Percentiles rank a stretch among this genome's conserved stretches.
These are phyloP conservation scores for Fusarium clavum DNA, from an alignment of 2,329 filamentous ascomycete genomes.

Conservation along the genomic window DNA sequence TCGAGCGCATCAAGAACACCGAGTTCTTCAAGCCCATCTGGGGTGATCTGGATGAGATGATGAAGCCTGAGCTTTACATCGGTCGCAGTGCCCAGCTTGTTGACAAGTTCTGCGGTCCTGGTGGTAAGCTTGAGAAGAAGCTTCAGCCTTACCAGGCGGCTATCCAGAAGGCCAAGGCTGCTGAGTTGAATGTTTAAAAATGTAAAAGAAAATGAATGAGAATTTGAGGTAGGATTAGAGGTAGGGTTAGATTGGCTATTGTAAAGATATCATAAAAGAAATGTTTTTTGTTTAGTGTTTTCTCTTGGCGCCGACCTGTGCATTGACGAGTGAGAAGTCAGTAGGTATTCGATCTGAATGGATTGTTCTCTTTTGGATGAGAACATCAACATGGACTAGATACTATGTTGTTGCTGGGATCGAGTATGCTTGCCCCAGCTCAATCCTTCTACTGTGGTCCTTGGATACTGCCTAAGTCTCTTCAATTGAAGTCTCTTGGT, in stretches of 20 bases:
- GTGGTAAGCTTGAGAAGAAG: conserved; percentile 28
- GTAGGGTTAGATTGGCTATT: neutral
- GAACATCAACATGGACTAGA: too few species aligned
- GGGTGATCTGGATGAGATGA: conserved; percentile 34
- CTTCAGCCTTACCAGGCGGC: conserved; percentile 24
- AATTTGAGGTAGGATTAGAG: neutral
- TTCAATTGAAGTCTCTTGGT: too few species aligned
- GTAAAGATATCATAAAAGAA: neutral
- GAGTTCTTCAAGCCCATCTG: conserved; percentile 39
- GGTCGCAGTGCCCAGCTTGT: conserved; percentile 31
- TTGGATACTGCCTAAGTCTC: too few species aligned
- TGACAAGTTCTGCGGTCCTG: conserved; percentile 26
- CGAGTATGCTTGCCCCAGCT: too few species aligned
- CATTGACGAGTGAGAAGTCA: too few species aligned
- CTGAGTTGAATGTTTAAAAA: conserved; percentile 24
- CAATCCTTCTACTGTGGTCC: too few species aligned
- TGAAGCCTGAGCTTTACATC: conserved; percentile 30
- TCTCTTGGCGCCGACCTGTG: too few species aligned
- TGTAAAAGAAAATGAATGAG: neutral
- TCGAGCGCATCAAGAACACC: conserved; percentile 33
- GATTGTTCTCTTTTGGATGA: too few species aligned
- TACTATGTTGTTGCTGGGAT: too few species aligned
- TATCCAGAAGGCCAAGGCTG: conserved; percentile 27
- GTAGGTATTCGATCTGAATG: too few species aligned
- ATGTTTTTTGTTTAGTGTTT: neutral